phyloP scores from a whole-genome alignment of 2,329 filamentous ascomycete genomes.

The Fusarium xyrophilum region DNA sequence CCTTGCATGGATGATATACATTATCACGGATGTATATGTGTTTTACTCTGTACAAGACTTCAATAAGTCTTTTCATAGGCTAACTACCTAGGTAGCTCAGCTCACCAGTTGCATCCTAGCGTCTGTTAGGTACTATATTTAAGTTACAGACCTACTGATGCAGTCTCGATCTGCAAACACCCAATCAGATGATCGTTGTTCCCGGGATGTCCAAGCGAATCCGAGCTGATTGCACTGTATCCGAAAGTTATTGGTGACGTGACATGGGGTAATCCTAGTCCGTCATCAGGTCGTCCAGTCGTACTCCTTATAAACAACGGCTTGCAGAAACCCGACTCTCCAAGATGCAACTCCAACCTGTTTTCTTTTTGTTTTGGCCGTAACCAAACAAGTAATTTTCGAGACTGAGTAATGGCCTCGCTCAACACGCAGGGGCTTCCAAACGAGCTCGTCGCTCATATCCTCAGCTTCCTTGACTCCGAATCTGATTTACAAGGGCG shows the following conservation, averaged over 20 bases:
- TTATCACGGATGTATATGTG: no score
- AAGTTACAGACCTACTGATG: neutral
- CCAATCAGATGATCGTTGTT: neutral
- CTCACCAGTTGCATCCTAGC: no score
- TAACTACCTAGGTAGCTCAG: neutral
- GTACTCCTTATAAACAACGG: neutral
- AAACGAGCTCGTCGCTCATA: conserved; percentile 65
- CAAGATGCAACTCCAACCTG: neutral
- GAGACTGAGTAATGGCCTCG: neutral
- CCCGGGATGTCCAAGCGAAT: conserved; percentile 8
- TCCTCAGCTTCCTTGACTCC: conserved; percentile 62
- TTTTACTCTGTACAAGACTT: neutral
- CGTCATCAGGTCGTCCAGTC: conserved; percentile 16
- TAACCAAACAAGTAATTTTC: neutral
- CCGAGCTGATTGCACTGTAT: neutral
- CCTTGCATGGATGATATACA: neutral
- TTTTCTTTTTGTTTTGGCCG: neutral
- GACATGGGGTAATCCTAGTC: conserved; percentile 25
- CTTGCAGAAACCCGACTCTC: neutral
- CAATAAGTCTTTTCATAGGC: neutral
- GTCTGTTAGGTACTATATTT: neutral
- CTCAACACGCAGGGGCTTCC: conserved; percentile 55
- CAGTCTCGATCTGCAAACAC: neutral
- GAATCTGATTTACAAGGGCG: conserved; percentile 56
- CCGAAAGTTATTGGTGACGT: conserved; percentile 4